These are phyloP conservation scores for Naganishia sp. DNA, from an alignment of 1,284 basidiomycete genomes.

Conservation along the genomic window DNA sequence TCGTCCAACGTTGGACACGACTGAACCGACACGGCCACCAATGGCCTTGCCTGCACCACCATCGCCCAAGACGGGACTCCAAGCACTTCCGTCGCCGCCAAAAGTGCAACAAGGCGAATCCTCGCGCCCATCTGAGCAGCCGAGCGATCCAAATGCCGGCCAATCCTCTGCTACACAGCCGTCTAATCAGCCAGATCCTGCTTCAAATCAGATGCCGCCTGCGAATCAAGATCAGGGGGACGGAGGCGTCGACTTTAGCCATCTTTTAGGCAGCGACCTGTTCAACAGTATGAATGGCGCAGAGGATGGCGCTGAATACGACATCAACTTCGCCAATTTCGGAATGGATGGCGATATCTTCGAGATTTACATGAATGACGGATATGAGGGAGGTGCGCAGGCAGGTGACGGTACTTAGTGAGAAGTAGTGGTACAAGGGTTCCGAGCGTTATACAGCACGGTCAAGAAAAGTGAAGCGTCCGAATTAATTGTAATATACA, in stretches of 20 bases:
- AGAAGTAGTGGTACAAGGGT: neutral
- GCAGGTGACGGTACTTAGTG: slow-evolving; percentile 6
- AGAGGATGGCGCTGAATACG: slow-evolving; percentile 24
- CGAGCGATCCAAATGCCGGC: neutral
- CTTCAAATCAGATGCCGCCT: neutral
- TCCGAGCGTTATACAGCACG: neutral
- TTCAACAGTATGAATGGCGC: slow-evolving; percentile 25
- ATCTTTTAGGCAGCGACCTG: slow-evolving; percentile 24
- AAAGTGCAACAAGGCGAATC: neutral
- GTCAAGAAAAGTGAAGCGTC: neutral
- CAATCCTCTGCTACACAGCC: too few species aligned
- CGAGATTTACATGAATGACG: slow-evolving; percentile 28
- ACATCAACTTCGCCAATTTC: slow-evolving; percentile 26
- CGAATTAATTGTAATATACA: slow-evolving; percentile 2
- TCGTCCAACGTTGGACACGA: neutral
- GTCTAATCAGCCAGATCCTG: neutral
- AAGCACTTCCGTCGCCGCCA: slow-evolving; percentile 2
- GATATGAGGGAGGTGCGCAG: slow-evolving; percentile 16
- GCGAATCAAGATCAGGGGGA: slow-evolving; percentile 6
- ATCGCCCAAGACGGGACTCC: slow-evolving; percentile 3
- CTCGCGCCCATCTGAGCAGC: neutral
- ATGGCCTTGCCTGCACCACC: neutral
- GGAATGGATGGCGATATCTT: slow-evolving; percentile 25
- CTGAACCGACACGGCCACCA: neutral
- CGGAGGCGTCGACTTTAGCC: slow-evolving; percentile 19